phyloP scores from a whole-genome alignment of 306 rosid genomes.

The Inga oerstediana region DNA sequence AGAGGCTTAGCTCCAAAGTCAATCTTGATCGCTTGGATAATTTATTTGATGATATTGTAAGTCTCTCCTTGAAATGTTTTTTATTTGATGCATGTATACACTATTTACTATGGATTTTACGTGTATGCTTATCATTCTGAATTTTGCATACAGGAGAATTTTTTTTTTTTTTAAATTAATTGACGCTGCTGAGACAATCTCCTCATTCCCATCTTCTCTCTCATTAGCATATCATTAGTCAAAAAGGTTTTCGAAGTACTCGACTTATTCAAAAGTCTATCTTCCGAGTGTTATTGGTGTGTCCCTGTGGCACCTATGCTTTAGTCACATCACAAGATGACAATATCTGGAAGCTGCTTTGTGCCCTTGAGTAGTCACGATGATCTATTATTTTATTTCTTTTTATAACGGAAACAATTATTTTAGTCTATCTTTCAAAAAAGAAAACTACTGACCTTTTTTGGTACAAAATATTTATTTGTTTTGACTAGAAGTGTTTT shows the following conservation, averaged over 20 bases:
- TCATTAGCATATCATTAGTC: conserved; percentile 13
- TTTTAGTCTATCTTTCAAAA: background rate
- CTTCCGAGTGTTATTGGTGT: conserved; percentile 1
- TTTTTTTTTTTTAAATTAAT: background rate
- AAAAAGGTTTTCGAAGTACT: background rate
- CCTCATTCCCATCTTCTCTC: background rate
- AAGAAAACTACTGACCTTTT: background rate
- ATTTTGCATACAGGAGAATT: background rate
- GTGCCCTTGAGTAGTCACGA: background rate
- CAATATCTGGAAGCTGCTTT: background rate
- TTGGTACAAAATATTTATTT: background rate
- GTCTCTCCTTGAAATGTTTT: conserved; percentile 34
- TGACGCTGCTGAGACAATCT: background rate
- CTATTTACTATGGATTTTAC: background rate
- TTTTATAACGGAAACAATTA: background rate
- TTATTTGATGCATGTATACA: background rate
- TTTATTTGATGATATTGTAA: conserved; percentile 54
- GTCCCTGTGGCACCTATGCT: background rate
- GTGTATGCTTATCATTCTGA: background rate
- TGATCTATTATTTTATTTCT: background rate
- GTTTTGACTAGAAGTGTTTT: background rate
- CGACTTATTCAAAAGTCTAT: background rate
- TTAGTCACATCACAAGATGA: conserved; percentile 4
- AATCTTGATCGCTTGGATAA: conserved; percentile 57
- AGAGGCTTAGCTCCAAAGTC: conserved; percentile 72